Evolutionary conservation across 139 green algal genomes (phyloP), one percentile per base, ranked within the genome.

Genomic region (Edaphochlamys debaryana): DNA sequence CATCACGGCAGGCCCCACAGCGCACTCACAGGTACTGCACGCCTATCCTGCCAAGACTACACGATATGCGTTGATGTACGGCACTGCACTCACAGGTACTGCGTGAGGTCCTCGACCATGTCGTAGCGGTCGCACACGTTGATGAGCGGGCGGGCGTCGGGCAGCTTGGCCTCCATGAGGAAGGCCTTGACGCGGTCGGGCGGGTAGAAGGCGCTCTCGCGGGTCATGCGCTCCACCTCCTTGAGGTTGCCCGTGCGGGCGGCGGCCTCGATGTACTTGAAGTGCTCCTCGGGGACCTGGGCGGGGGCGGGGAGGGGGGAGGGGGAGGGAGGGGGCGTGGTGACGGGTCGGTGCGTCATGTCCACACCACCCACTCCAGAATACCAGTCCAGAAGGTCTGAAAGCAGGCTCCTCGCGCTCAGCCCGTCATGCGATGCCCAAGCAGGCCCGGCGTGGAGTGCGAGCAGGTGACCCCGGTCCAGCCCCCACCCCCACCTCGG

Each of bases 191-290:
- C 88, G 40, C 85, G 82, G 79, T 99, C 97, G n/a, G 98, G 90
- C 6, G 96, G 95, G 89, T 98, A 99, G 84, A 95, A 86, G 56
- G 90, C 91, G 82, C 77, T 94, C 94, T 99, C 98, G 37, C 98
- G 93, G 1, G 98, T 99, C 52, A 98, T 91, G 23, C 98, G 95
- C 92, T 99, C 98, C 67, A 99, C 98, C 92, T 99, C 96, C 89
- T 94, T 94, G 48, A 92, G 67, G 71, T 87, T 87, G 67, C 69
- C 81, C 22, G 86, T 83, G 64, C 77, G 77, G 88, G 97, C 91
- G 4, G 97, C 97, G 4, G 97, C 97, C 95, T 99, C 97, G 69
- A 99, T 99, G 94, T 99, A 99, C 92, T 98, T 99, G 92, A 96
- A 98, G 90, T 98, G 95, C 87, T 98, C 94, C 81, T 99, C 96